These are phyloP conservation scores for Tylopilus plumbeoviolaceoides DNA, from an alignment of 768 basidiomycete genomes.

Conservation along the genomic window DNA sequence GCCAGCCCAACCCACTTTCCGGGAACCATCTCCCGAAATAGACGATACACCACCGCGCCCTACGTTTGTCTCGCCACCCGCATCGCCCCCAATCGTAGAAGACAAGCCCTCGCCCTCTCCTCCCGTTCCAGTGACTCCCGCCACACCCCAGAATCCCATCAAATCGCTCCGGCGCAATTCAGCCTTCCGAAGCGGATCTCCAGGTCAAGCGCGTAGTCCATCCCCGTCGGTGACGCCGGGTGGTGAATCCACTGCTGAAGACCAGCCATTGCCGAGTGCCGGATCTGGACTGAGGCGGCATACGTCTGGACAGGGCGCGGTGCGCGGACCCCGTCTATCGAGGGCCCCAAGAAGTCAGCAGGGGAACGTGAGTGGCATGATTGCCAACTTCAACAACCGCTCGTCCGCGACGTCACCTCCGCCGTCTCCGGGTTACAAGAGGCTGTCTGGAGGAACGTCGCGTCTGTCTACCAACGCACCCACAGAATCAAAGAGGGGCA, in stretches of 20 bases:
- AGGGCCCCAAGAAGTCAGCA: slow-evolving; percentile 44
- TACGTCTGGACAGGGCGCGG: slow-evolving; percentile 38
- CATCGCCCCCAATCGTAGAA: slow-evolving; percentile 24
- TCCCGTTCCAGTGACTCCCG: slow-evolving; percentile 37
- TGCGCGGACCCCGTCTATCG: slow-evolving; percentile 48
- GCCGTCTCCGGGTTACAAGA: slow-evolving; percentile 40
- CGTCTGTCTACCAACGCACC: slow-evolving; percentile 11
- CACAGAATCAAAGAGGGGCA: slow-evolving; percentile 32
- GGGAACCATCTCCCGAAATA: slow-evolving; percentile 58
- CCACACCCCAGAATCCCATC: slow-evolving; percentile 54
- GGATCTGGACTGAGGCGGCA: slow-evolving; percentile 41
- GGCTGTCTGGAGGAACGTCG: slow-evolving; percentile 39
- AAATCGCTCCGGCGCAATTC: slow-evolving; percentile 34
- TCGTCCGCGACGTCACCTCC: slow-evolving; percentile 35
- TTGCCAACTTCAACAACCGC: slow-evolving; percentile 54
- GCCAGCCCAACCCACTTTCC: slow-evolving; percentile 48
- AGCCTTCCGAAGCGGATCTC: slow-evolving; percentile 35
- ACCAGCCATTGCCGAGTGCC: slow-evolving; percentile 32
- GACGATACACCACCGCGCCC: slow-evolving; percentile 35
- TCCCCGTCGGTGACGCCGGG: slow-evolving; percentile 34
- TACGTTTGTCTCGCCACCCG: slow-evolving; percentile 17
- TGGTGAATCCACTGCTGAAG: slow-evolving; percentile 29
- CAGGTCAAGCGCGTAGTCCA: slow-evolving; percentile 37
- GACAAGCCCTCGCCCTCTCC: slow-evolving; percentile 26
- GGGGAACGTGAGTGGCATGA: slow-evolving; percentile 49